These are phyloP conservation scores for Boletus sp. DNA, from an alignment of 768 basidiomycete species.

Conservation along the genomic window DNA sequence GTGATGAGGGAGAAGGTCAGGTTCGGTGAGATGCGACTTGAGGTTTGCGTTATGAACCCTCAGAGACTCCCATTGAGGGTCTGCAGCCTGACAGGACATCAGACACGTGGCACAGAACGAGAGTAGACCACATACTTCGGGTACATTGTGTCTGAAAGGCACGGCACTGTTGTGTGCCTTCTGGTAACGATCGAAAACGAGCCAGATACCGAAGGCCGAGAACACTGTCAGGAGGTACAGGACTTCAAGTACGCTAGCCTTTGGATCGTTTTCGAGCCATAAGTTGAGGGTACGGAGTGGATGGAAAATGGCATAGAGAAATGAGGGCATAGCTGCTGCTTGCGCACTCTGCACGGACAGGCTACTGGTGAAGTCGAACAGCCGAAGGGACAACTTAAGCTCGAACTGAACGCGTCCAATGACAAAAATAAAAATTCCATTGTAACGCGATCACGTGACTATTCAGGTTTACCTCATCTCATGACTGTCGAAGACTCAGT, in stretches of 20 bases:
- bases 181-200: slow-evolving; percentile 72
- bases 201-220: slow-evolving; percentile 75
- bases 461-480: too few species aligned
- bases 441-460: slow-evolving; percentile 20
- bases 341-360: not conserved
- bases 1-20: slow-evolving; percentile 50
- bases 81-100: slow-evolving; percentile 45
- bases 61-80: slow-evolving; percentile 54
- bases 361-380: not conserved
- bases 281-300: slow-evolving; percentile 51
- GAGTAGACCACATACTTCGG: slow-evolving; percentile 45
- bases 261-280: slow-evolving; percentile 45
- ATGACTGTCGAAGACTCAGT: too few species aligned
- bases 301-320: slow-evolving; percentile 42
- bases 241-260: slow-evolving; percentile 53
- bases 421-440: slow-evolving; percentile 12
- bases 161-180: slow-evolving; percentile 72
- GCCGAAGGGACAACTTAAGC: slow-evolving; percentile 5
- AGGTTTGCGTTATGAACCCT: slow-evolving; percentile 58
- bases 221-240: slow-evolving; percentile 65
- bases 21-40: slow-evolving; percentile 58
- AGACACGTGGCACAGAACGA: slow-evolving; percentile 4
- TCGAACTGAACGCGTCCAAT: slow-evolving; percentile 3
- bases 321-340: slow-evolving; percentile 27
- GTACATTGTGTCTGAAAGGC: slow-evolving; percentile 56